Percentiles rank a stretch among this genome's conserved stretches.
phyloP scores from a whole-genome alignment of 192 early-diverging fungal genomes.

The Ambispora gerdemannii region DNA sequence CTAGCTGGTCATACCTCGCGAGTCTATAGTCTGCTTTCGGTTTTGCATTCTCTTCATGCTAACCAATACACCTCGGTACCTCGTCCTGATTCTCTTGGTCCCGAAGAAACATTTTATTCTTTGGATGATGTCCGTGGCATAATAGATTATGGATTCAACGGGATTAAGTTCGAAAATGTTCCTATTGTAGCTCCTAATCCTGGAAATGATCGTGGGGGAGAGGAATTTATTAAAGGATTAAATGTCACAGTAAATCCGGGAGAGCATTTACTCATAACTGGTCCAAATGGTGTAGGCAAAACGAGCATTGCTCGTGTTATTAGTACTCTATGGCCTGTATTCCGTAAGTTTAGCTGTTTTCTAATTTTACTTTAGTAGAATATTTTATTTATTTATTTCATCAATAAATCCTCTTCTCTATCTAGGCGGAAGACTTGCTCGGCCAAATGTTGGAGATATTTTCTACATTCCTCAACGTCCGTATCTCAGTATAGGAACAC shows the following conservation, averaged over 20 bases:
- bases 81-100: constrained; percentile 14
- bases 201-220: constrained; percentile 59
- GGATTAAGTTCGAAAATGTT: constrained; percentile 80
- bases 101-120: constrained; percentile 37
- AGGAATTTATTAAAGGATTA: constrained; percentile 78
- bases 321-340: constrained; percentile 92
- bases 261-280: constrained; percentile 86
- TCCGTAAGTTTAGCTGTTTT: constrained; percentile 38
- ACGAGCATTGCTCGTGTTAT: constrained; percentile 91
- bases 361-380: not conserved
- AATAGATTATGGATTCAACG: constrained; percentile 54
- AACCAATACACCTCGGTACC: constrained; percentile 29
- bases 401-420: not conserved
- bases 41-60: constrained; percentile 73
- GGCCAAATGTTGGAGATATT: constrained; percentile 76
- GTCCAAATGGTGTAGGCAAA: constrained; percentile 95
- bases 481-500: constrained; percentile 86
- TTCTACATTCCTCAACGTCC: constrained; percentile 99
- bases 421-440: constrained; percentile 59
- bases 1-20: constrained; percentile 85
- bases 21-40: constrained; percentile 81
- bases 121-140: constrained; percentile 58
- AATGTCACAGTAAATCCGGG: constrained; percentile 79
- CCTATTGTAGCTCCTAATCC: constrained; percentile 87
- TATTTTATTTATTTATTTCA: not conserved